Conservation (phyloP, 495 filamentous ascomycete species). For the Neurospora sp. region DNA sequence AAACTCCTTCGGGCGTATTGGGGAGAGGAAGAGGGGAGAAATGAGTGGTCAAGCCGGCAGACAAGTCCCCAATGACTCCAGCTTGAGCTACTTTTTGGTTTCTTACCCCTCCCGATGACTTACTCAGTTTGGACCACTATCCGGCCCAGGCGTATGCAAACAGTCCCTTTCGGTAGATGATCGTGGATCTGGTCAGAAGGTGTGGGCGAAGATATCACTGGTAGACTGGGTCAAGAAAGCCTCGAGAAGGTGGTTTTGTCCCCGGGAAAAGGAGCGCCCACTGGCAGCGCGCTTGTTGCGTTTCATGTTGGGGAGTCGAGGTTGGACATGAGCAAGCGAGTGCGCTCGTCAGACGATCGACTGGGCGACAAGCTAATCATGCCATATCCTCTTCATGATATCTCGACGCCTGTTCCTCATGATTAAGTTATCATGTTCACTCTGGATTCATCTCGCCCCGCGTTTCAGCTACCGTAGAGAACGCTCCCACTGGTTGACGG, state of each 20-base stretch:
- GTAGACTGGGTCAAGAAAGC: not conserved
- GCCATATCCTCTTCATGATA: slow-evolving; percentile 4
- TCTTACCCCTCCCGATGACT: slow-evolving; percentile 7
- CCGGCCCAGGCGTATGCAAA: slow-evolving; percentile 12
- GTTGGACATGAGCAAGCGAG: slow-evolving; percentile 9
- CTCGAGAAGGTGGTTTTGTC: not conserved
- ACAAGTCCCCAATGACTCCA: not conserved
- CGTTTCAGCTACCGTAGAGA: not conserved
- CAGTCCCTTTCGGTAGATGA: slow-evolving; percentile 12
- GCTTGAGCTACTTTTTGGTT: slow-evolving; percentile 1
- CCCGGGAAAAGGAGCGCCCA: slow-evolving; percentile 1
- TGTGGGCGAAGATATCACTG: not conserved
- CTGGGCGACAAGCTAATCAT: not conserved
- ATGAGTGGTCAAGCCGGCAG: not conserved
- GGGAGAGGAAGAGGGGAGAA: slow-evolving; percentile 1
- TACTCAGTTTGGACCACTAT: slow-evolving; percentile 7
- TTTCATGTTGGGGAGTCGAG: slow-evolving; percentile 20
- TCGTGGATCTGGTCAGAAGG: slow-evolving; percentile 6
- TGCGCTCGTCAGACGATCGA: slow-evolving; percentile 1
- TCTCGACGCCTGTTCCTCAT: not conserved
- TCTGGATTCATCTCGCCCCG: not conserved
- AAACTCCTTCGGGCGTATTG: slow-evolving; percentile 1
- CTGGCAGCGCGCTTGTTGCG: slow-evolving; percentile 23
- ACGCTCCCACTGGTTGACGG: not conserved
- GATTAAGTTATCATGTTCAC: not conserved